A percentile compares a stretch with the other conserved stretches of the same genome.
These are phyloP conservation scores for Athelia sp. DNA, from an alignment of 1,284 basidiomycete genomes.

Conservation along the genomic window DNA sequence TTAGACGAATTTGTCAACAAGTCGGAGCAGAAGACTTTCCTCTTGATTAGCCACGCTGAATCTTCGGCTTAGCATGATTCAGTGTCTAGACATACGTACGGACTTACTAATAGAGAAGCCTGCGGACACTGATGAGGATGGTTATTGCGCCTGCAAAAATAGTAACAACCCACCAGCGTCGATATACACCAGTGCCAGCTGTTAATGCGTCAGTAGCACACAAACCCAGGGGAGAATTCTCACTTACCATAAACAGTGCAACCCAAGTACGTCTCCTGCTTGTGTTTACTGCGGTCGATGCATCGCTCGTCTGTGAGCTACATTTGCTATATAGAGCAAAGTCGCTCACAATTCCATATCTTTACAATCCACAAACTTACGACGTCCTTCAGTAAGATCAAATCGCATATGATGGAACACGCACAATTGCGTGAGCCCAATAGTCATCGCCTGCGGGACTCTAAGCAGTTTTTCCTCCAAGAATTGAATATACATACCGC, in stretches of 20 bases:
- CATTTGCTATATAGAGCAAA: neutral
- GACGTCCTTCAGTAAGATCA: no score
- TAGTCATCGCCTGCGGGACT: neutral
- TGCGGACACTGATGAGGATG: neutral
- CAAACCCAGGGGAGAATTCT: neutral
- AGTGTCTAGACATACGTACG: neutral
- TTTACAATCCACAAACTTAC: neutral
- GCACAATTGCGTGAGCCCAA: neutral
- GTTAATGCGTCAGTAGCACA: neutral
- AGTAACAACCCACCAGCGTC: conserved; percentile 1
- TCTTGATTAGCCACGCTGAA: neutral
- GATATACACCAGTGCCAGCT: neutral
- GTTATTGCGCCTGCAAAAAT: no score
- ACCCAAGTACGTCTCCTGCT: neutral
- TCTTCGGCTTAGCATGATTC: neutral
- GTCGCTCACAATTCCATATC: neutral
- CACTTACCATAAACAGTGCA: neutral
- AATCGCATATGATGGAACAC: neutral
- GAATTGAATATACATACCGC: neutral
- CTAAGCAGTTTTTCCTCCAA: neutral
- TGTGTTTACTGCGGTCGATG: neutral
- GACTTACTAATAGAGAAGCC: neutral
- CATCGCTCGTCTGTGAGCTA: neutral
- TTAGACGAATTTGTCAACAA: no score
- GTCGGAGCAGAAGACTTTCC: neutral